Evolutionary conservation across 257 asterid genomes (phyloP), one percentile per base, ranked within the genome.

Genomic region (Capsicum baccatum): DNA sequence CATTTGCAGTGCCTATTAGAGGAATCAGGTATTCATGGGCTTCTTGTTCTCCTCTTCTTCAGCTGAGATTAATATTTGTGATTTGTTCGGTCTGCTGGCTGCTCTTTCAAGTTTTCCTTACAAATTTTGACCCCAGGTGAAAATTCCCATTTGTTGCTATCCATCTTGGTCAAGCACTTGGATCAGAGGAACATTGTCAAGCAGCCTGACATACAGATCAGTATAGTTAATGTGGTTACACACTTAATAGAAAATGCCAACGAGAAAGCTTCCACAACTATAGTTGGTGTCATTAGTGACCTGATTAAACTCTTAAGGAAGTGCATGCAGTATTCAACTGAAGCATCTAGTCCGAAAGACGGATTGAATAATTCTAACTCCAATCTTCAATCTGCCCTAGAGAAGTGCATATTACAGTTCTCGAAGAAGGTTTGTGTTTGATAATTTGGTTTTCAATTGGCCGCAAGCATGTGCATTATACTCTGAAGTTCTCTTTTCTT

Each of bases 101-200:
- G 14, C 85, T 69, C 79, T 16, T 44, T 52, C 55, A 76, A 8
- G 54, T 76, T 54, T 76, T 3, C 16, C 81, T 19, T 54, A 52
- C 79, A 19, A 48, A 37, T 83, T 83, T 74, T 66, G 59, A 50
- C 69, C 42, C 84, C 87, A 90, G 92, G 89, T 44, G 92, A 86
- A 67, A 90, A 82, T 82, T 90, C 89, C 86, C 91, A 90, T 88
- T 84, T 87, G 33, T 78, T 90, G 73, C 57, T 88, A 33, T 87
- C 91, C 74, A 79, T 83, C 78, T 87, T 90, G 88, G 86, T 90
- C 83, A 90, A 90, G 89, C 92, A 90, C 66, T 85, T 90, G 89
- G 90, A 87, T 88, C 90, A 90, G 69, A 90, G 86, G 87, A 87
- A 86, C 85, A 87, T 90, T 19, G 37, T 70, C 83, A 90, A 88